phyloP scores from a whole-genome alignment of 768 basidiomycete species.

The Russula lepida region DNA sequence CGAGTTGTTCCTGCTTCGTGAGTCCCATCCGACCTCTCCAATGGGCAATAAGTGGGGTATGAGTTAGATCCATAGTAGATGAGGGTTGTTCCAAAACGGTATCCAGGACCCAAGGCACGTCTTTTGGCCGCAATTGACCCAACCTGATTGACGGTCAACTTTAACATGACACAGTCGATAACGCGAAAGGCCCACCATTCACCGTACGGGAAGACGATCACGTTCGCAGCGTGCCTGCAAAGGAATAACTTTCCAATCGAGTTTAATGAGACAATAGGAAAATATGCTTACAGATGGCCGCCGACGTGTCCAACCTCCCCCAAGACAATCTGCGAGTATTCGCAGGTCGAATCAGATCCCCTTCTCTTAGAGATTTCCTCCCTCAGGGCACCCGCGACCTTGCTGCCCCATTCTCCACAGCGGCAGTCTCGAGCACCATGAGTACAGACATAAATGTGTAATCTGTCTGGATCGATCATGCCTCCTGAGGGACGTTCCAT shows the following conservation, averaged over 20 bases:
- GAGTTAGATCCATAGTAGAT: slow-evolving; percentile 17
- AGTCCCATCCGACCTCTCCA: slow-evolving; percentile 74
- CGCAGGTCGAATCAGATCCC: slow-evolving; percentile 11
- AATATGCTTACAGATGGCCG: slow-evolving; percentile 61
- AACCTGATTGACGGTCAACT: slow-evolving; percentile 38
- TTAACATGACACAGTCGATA: background rate
- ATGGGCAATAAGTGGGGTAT: slow-evolving; percentile 36
- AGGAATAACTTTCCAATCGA: background rate
- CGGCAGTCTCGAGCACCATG: slow-evolving; percentile 74
- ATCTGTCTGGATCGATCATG: slow-evolving; percentile 20
- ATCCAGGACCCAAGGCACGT: slow-evolving; percentile 49
- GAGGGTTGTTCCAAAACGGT: slow-evolving; percentile 31
- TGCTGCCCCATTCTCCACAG: slow-evolving; percentile 58
- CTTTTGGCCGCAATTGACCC: slow-evolving; percentile 47
- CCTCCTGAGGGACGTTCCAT: background rate
- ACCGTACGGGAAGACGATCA: slow-evolving; percentile 59
- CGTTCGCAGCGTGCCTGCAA: slow-evolving; percentile 57
- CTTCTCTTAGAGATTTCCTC: slow-evolving; percentile 40
- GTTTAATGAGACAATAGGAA: background rate
- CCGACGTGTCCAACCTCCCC: slow-evolving; percentile 74
- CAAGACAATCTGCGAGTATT: slow-evolving; percentile 33
- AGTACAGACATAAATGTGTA: slow-evolving; percentile 64
- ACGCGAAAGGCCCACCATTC: slow-evolving; percentile 47
- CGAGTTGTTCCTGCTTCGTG: slow-evolving; percentile 46
- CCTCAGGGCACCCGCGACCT: slow-evolving; percentile 45